A percentile compares a stretch with the other conserved stretches of the same genome.
Evolutionary conservation across 2,329 filamentous ascomycete genomes (phyloP).

Genomic region (Corinectria fuckeliana): DNA sequence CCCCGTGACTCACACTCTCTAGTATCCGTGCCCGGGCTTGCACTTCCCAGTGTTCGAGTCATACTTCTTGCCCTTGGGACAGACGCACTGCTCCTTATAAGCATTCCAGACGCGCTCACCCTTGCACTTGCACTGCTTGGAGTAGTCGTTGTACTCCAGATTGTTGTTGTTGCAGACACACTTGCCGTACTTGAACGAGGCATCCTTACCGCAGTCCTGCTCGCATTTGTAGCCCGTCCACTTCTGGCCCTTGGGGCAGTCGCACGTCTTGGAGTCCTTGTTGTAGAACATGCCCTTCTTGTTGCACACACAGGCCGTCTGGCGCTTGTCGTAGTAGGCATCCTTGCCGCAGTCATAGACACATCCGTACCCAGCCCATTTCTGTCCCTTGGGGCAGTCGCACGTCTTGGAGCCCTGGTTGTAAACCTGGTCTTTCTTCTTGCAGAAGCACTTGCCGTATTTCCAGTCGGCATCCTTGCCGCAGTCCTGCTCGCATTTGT

Average conservation of each 20-base stretch:
- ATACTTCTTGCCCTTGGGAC: background rate
- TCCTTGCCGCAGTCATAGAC: slow-evolving; percentile 14
- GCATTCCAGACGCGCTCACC: background rate
- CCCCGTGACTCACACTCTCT: too few species aligned
- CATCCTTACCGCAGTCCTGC: slow-evolving; percentile 5
- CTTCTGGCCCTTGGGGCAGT: background rate
- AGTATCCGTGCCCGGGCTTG: background rate
- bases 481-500: background rate
- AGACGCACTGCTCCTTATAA: background rate
- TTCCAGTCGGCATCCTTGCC: background rate
- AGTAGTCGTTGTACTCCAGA: background rate
- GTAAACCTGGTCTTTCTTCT: background rate
- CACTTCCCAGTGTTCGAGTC: background rate
- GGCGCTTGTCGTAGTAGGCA: background rate
- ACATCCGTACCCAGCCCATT: slow-evolving; percentile 8
- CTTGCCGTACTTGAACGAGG: background rate
- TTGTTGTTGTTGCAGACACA: background rate
- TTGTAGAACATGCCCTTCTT: background rate
- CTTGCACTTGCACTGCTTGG: background rate
- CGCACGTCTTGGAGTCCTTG: background rate
- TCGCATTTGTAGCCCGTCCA: slow-evolving; percentile 6
- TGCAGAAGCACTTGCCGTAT: background rate
- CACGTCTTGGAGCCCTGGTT: background rate
- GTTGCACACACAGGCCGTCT: slow-evolving; percentile 5
- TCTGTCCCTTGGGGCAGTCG: background rate